Evolutionary conservation across 305 asterid species (phyloP), one percentile per base, ranked within the genome.

Genomic region (Fraxinus angustifolia): DNA sequence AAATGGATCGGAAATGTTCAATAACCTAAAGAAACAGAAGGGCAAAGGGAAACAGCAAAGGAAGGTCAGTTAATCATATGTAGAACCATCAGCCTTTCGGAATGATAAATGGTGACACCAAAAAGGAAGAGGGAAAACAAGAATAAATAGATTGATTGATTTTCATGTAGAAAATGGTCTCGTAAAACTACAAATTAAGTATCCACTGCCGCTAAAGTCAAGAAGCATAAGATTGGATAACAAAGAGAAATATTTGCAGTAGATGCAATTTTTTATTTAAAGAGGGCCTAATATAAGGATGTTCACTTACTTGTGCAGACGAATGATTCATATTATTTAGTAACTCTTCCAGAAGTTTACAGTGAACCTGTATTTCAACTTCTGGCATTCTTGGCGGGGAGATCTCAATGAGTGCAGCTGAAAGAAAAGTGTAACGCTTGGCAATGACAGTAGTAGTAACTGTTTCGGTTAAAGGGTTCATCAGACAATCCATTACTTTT

Each of bases 401-500:
- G 73, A 93, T 87, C 88, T 96, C 99, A 76, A 94, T 91, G 76
- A 96, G 88, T 72, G 90, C 93, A 73, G 98, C 98, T 80, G 98
- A 91, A 90, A 96, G 98, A 80, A 96, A 93, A 77, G 92, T 87
- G 82, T 92, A 96, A 83, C 98, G 98, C 87, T 94, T 96, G 86
- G 98, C 90, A 80, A 94, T 94, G 78, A 93, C 91, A 58, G 98
- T 85, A 78, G 98, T 90, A 75, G 92, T 86, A 34, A 90, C 97
- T 60, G 97, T 88, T 84, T 89, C 89, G 75, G 93, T 92, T 84
- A 96, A 88, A 84, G 98, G 93, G 87, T 87, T 88, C 95, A 96
- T 90, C 85, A 96, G 87, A 87, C 98, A 94, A 86, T 90, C 97
- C 89, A 96, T 86, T 85, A 96, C 87, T 85, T 86, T 92, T 60